Evolutionary conservation across 225 moss, liverwort and hornwort species (phyloP).

Genomic region (Takakia lepidozioides): DNA sequence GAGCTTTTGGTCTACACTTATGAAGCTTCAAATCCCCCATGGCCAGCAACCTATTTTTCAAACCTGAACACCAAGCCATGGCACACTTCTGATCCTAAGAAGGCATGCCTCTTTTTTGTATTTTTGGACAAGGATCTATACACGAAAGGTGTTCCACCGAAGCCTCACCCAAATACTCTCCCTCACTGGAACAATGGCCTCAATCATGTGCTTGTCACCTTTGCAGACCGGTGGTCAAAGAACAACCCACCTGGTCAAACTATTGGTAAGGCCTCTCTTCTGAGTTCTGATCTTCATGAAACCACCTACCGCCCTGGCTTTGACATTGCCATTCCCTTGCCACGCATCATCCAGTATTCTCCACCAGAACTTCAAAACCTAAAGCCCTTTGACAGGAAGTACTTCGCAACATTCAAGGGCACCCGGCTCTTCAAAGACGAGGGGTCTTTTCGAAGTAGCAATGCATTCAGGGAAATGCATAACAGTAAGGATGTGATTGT

Average conservation of each 20-base stretch:
- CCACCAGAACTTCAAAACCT: conserved; percentile 13
- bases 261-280: conserved; percentile 32
- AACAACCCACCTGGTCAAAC: conserved; percentile 25
- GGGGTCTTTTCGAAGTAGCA: conserved; percentile 37
- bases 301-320: conserved; percentile 44
- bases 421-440: conserved; percentile 34
- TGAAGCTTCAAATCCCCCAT: conserved; percentile 8
- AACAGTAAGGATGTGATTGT: conserved; percentile 52
- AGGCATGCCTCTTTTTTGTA: conserved; percentile 52
- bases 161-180: conserved; percentile 18
- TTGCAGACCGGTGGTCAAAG: conserved; percentile 44
- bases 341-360: conserved; percentile 7
- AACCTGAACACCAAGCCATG: conserved; percentile 6
- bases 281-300: conserved; percentile 30
- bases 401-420: conserved; percentile 49
- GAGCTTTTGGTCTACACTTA: conserved; percentile 49
- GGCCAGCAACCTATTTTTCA: conserved; percentile 12
- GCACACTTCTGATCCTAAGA: conserved; percentile 23
- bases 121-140: conserved; percentile 35
- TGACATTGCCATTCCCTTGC: conserved; percentile 46
- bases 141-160: conserved; percentile 16
- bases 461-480: conserved; percentile 38
- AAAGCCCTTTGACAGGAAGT: conserved; percentile 32
- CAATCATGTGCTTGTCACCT: conserved; percentile 58
- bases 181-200: conserved; percentile 45